phyloP scores from a whole-genome alignment of 1,284 basidiomycete species.

The Ganoderma multipileum region DNA sequence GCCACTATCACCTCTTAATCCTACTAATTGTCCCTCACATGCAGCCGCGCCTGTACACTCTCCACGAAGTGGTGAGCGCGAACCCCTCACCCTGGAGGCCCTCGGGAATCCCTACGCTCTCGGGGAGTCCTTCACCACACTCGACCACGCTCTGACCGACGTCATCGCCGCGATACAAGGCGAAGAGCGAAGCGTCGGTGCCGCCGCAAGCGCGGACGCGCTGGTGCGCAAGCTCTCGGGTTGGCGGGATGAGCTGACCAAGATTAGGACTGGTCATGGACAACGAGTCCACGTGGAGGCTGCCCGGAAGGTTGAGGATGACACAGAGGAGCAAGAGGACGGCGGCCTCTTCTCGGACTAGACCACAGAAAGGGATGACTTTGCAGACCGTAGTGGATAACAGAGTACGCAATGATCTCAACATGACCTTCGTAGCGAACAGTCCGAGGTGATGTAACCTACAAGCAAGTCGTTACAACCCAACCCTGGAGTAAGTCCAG shows the following conservation, averaged over 20 bases:
- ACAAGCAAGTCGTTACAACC: background rate
- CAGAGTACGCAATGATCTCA: background rate
- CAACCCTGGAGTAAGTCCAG: background rate
- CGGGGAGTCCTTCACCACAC: conserved; percentile 30
- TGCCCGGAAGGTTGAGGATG: background rate
- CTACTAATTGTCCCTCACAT: background rate
- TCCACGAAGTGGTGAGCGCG: conserved; percentile 33
- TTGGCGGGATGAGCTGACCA: conserved; percentile 35
- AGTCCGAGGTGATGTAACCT: background rate
- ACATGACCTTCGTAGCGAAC: background rate
- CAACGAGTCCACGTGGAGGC: background rate
- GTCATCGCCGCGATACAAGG: conserved; percentile 32
- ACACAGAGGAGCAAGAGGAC: conserved; percentile 24
- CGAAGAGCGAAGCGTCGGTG: conserved; percentile 33
- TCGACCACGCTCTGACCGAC: conserved; percentile 35
- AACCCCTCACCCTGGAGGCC: conserved; percentile 18
- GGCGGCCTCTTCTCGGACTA: conserved; percentile 37
- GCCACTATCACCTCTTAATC: background rate
- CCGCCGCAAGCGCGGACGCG: conserved; percentile 28
- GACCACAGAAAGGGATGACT: background rate
- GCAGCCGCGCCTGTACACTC: conserved; percentile 37
- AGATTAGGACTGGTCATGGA: conserved; percentile 22
- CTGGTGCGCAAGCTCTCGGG: conserved; percentile 34
- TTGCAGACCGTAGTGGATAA: background rate
- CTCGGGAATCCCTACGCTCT: conserved; percentile 38